Conservation (phyloP, 1,139 yeast genomes). For the Keqinozyma sinolaborantium region DNA sequence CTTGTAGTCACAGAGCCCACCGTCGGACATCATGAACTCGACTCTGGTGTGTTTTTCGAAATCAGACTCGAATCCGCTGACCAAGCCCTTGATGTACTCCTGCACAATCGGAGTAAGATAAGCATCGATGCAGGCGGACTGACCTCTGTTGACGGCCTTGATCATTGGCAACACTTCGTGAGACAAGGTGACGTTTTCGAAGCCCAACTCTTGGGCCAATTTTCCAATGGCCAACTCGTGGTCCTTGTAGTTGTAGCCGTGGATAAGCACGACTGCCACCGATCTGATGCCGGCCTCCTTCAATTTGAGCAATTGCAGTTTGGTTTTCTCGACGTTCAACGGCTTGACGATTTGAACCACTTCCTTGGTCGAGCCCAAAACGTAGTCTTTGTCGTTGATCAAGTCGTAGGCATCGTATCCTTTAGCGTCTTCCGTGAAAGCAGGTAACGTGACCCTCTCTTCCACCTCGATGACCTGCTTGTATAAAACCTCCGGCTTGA, state of each 20-base stretch:
- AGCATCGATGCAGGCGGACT: constrained; percentile 73
- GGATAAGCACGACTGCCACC: constrained; percentile 63
- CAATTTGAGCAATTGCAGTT: constrained; percentile 32
- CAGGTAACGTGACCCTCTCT: constrained; percentile 69
- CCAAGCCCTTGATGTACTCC: constrained; percentile 56
- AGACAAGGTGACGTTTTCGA: constrained; percentile 54
- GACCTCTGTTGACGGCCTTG: constrained; percentile 65
- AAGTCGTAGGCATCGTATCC: constrained; percentile 14
- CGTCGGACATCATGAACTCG: constrained; percentile 58
- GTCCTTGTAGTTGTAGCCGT: constrained; percentile 66
- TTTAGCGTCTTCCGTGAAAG: constrained; percentile 57
- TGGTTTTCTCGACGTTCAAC: constrained; percentile 42
- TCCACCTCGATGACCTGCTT: constrained; percentile 64
- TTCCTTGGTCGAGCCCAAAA: constrained; percentile 61
- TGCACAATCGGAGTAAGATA: constrained; percentile 72
- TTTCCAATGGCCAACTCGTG: constrained; percentile 60
- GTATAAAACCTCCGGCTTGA: constrained; percentile 54
- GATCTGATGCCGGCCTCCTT: constrained; percentile 57
- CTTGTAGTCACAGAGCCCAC: constrained; percentile 49
- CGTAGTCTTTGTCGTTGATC: constrained; percentile 11
- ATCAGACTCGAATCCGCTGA: constrained; percentile 55
- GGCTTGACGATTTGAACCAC: constrained; percentile 47
- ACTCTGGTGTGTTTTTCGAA: constrained; percentile 17
- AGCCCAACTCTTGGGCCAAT: constrained; percentile 57
- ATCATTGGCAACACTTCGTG: constrained; percentile 70